Base-by-base conservation (phyloP, 768 basidiomycete genomes). In the Termitomyces sp. region DNA sequence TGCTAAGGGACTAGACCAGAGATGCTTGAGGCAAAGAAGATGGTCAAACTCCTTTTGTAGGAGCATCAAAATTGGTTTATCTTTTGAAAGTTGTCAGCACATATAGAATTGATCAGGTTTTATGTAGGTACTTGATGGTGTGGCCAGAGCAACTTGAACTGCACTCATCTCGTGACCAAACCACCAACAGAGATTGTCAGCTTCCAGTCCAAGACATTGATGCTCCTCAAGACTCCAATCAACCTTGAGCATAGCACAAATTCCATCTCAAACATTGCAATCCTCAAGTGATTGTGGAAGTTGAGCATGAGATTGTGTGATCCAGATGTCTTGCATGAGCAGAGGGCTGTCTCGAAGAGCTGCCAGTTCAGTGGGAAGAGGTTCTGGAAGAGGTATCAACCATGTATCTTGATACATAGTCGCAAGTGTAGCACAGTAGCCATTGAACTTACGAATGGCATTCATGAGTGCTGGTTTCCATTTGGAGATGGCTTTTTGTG, bases 261-360 rank as follows among this genome's bases (percentile, higher is more conserved):
- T 69, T 5, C 68, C 65, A 5, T 58, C 37, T 1, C 59, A 45
- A 14, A 66, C 58, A 4, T 58, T 32, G 5, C 53, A 64, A 47
- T 78, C 71, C 8, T 68, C 60, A 0, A 76, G 65, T 76, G 77
- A 79, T 12, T 49, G 51, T 9, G 68, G 73, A 0, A 62, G 46
- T 8, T 56, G 44, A 2, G 22, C 56, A 0, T 34, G 27, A 3
- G 65, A 49, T 0, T 64, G 65, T 0, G 54, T 62, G 5, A 76
- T 72, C 74, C 74, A 77, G 0, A 76, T 65, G 49, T 77, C 75
- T 34, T 76, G 68, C 68, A 77, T 69, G 0, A 80, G 62, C 0
- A 27, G 51, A 0, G 70, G 43, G 30, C 62, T 43, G 9, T 70
- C 65, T 7, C 64, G 65, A 6, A 74, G 66, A 3, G 56, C 47